These are phyloP conservation scores for Lyophyllum shimeji DNA, from an alignment of 768 basidiomycete species.

Conservation along the genomic window DNA sequence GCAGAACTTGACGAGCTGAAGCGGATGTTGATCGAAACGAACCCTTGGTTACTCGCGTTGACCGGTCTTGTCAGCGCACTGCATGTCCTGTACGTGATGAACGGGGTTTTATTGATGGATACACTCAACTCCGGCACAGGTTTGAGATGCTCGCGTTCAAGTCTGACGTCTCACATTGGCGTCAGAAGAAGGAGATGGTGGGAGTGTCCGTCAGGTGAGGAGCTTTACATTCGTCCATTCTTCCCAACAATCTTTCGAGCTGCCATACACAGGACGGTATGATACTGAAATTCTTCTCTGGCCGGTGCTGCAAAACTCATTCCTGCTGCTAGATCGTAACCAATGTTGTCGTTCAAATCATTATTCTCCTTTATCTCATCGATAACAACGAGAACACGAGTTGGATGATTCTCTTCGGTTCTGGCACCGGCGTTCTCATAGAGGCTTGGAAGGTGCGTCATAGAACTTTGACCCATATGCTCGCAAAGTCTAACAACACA, in stretches of 20 bases:
- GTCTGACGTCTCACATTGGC: slow-evolving; percentile 93
- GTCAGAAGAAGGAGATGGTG: slow-evolving; percentile 90
- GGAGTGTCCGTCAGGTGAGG: slow-evolving; percentile 90
- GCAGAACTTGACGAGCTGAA: slow-evolving; percentile 95
- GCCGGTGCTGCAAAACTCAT: not conserved
- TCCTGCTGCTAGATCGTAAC: slow-evolving; percentile 61
- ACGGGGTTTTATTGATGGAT: not conserved
- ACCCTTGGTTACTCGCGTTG: slow-evolving; percentile 83
- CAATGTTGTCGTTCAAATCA: slow-evolving; percentile 90
- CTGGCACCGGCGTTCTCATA: slow-evolving; percentile 76
- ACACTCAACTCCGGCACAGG: slow-evolving; percentile 33
- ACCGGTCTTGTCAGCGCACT: slow-evolving; percentile 85
- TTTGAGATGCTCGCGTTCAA: slow-evolving; percentile 98
- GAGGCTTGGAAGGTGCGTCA: slow-evolving; percentile 90
- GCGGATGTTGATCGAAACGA: slow-evolving; percentile 87
- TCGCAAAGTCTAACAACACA: not conserved
- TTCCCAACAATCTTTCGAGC: slow-evolving; percentile 1
- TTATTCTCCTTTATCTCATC: slow-evolving; percentile 90
- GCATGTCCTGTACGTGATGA: slow-evolving; percentile 74
- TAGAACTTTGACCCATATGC: not conserved
- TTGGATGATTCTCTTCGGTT: slow-evolving; percentile 95
- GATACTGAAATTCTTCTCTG: slow-evolving; percentile 9
- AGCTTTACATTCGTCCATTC: slow-evolving; percentile 1
- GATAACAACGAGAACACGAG: slow-evolving; percentile 95
- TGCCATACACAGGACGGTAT: slow-evolving; percentile 49